Evolutionary conservation across 2,329 filamentous ascomycete genomes (phyloP).

Genomic region (Thielaviopsis musarum): DNA sequence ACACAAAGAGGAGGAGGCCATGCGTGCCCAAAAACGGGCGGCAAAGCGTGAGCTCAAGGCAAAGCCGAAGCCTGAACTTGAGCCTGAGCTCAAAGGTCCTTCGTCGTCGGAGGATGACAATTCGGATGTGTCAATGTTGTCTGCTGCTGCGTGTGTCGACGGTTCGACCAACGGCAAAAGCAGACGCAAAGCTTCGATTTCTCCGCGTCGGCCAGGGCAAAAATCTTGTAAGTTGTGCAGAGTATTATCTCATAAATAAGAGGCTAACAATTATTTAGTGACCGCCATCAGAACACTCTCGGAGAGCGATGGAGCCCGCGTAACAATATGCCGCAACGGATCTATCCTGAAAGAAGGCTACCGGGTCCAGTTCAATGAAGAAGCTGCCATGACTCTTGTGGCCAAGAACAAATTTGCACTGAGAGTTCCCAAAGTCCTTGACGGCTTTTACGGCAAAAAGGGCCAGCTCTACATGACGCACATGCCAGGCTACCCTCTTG

Average conservation of each 20-base stretch:
- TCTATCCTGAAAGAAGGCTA: conserved; percentile 1
- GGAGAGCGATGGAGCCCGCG: background rate
- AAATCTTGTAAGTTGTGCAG: background rate
- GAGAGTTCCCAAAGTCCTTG: background rate
- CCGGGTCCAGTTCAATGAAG: background rate
- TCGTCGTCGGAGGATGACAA: background rate
- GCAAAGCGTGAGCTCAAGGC: background rate
- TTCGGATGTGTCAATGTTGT: background rate
- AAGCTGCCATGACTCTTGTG: conserved; percentile 1
- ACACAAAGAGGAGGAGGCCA: too few relatives aligned
- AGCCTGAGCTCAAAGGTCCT: background rate
- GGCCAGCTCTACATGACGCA: conserved; percentile 4
- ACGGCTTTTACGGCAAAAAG: background rate
- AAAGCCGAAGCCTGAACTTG: background rate
- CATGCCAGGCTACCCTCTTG: background rate
- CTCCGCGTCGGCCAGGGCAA: background rate
- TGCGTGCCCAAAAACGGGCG: background rate
- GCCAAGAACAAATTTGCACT: background rate
- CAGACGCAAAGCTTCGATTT: background rate
- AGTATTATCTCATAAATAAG: background rate
- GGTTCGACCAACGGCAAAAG: background rate
- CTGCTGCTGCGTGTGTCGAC: background rate
- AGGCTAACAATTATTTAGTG: background rate
- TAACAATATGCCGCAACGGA: background rate
- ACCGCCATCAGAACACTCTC: background rate